Base-by-base conservation (phyloP, 2,329 filamentous ascomycete genomes). In the Parascedosporium putredinis region DNA sequence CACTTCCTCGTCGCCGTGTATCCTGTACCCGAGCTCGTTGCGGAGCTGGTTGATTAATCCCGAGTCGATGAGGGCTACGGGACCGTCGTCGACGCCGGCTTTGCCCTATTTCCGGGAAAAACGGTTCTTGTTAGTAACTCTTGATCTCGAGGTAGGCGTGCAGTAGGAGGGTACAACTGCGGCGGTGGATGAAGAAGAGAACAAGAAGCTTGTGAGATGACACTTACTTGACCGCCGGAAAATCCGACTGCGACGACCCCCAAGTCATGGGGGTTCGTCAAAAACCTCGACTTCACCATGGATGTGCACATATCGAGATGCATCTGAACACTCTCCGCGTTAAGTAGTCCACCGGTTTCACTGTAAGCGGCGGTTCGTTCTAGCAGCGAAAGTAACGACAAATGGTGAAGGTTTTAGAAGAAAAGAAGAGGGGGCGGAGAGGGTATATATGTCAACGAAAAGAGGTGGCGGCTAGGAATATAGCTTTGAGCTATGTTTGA, bases 231-330 rank as follows among this genome's bases (percentile, higher is more conserved):
- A 51, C 93, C 93, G 57, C 91, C 91, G 49, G 89, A 95, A 74
- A 97, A 98, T 55, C 91, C 91, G 33, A 97, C 93, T 46, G 91
- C 89, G 33, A 97, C 88, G 51, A 98, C 79, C 54, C 91, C 93
- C 55, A 98, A 76, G 61, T 97, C 83, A 62, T 86, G 76, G 27
- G 82, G 79, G 62, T 83, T 76, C 55, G 83, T 75, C 58, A 97
- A 84, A 72, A 96, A 97, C 62, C 85, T 89, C 64, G 74, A 75
- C 56, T 70, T 64, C 56, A 79, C 64, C 64, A 74, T 72, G 50
- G 73, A 73, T 49, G 73, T 76, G 59, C 75, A 72, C 71, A 77
- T 75, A 55, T 42, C 38, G 20, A 42, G 16, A 20, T 42, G 38
- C 38, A 42, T 42, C 23, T 12, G 23, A 20, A 20, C 38, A 20